Evolutionary conservation across 345 rosid genomes (phyloP), one percentile per base, ranked within the genome.

Genomic region (Xanthoceras sorbifolium): DNA sequence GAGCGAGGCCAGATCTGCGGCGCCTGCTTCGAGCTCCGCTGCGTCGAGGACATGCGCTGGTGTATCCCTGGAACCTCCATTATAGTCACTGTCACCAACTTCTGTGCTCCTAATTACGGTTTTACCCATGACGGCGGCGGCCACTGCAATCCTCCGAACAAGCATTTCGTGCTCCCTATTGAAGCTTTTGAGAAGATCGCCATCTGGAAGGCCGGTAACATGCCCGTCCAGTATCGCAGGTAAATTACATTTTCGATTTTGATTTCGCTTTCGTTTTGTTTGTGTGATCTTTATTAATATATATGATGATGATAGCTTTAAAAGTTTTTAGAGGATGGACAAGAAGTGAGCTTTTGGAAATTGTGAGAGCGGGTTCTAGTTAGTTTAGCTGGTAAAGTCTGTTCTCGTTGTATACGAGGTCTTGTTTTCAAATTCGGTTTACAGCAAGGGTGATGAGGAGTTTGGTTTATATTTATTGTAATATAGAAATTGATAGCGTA

Each of bases 1-100:
- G 90, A 84, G 85, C 93, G 93, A 0, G 99, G 98, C 6, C 95
- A 91, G 98, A 90, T 92, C 92, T 96, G 99, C 79, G 99, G 99
- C 32, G 97, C 99, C 38, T 96, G 99, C 78, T 96, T 84, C 79
- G 87, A 92, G 85, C 83, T 96, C 23, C 86, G 94, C 46, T 96
- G 99, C 75, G 94, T 93, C 11, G 93, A 93, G 34, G 98, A 96
- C 79, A 80, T 89, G 36, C 92, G 94, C 12, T 94, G 95, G 94
- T 94, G 99, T 83, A 92, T 93, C 20, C 99, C 98, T 0, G 99
- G 98, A 15, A 93, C 98, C 7, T 88, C 93, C 3, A 87, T 89
- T 55, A 91, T 93, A 25, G 83, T 93, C 11, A 90, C 98, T 6
- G 98, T 85, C 26, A 93, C 99, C 7, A 96, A 96, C 74, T 96